These are phyloP conservation scores for Isabelozyma heimii DNA, from an alignment of 805 yeast species.

Conservation along the genomic window DNA sequence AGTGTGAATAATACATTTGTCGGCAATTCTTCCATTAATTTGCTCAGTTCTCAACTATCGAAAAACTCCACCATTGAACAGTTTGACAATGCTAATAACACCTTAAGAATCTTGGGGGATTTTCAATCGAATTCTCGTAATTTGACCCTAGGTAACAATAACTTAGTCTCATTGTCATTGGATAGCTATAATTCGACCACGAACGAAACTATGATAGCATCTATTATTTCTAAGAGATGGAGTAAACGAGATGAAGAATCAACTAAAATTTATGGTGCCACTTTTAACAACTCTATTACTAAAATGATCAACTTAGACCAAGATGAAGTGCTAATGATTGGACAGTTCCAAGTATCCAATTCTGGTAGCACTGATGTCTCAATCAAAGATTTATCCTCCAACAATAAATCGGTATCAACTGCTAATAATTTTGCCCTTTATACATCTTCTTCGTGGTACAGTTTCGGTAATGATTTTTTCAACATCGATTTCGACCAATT, in stretches of 20 bases:
- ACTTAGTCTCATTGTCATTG: conserved; percentile 25
- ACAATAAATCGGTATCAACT: conserved; percentile 18
- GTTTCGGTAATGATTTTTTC: conserved; percentile 36
- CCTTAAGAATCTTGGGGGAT: conserved; percentile 46
- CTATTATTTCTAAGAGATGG: conserved; percentile 1
- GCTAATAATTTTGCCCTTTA: conserved; percentile 39
- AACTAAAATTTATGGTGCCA: conserved; percentile 21
- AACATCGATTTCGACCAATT: conserved; percentile 24
- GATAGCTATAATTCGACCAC: conserved; percentile 28
- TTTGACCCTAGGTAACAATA: conserved; percentile 23
- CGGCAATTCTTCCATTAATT: conserved; percentile 39
- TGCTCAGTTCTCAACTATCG: conserved; percentile 27
- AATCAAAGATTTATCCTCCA: conserved; percentile 24
- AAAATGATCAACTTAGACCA: conserved; percentile 14
- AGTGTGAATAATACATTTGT: conserved; percentile 32
- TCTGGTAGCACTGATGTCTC: conserved; percentile 23
- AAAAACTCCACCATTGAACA: conserved; percentile 33
- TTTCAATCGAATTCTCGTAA: conserved; percentile 36
- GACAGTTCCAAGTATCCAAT: conserved; percentile 27
- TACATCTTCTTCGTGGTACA: conserved; percentile 37
- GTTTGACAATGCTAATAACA: conserved; percentile 21
- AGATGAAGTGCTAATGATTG: conserved; percentile 25
- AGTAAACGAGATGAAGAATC: conserved; percentile 15
- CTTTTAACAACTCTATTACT: conserved; percentile 27
- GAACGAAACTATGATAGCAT: conserved; percentile 23